Percentiles rank a stretch among this genome's conserved stretches.
These are phyloP conservation scores for Pseudopithomyces chartarum DNA, from an alignment of 2,329 filamentous ascomycete species.

Conservation along the genomic window DNA sequence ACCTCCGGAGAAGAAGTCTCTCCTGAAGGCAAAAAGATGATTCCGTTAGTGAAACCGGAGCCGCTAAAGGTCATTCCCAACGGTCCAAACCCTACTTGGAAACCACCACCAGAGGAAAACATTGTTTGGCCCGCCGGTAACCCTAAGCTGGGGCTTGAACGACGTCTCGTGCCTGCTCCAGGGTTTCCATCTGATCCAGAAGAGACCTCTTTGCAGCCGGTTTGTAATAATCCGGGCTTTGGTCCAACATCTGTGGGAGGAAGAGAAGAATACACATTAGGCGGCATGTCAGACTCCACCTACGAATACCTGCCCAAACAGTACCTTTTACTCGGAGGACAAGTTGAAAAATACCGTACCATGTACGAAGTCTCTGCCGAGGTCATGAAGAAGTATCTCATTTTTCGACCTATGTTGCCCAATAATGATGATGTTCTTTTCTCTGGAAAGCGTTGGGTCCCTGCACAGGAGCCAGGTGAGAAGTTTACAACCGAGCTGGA, in stretches of 20 bases:
- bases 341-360: constrained; percentile 53
- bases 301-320: constrained; percentile 55
- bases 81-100: constrained; percentile 20
- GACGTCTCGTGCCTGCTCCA: constrained; percentile 33
- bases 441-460: constrained; percentile 44
- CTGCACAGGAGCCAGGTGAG: constrained; percentile 23
- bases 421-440: constrained; percentile 52
- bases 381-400: constrained; percentile 51
- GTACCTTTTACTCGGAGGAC: constrained; percentile 53
- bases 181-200: constrained; percentile 12
- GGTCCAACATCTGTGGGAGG: constrained; percentile 52
- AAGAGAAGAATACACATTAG: constrained; percentile 49
- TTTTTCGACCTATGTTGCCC: constrained; percentile 58
- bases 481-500: constrained; percentile 30
- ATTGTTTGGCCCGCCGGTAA: constrained; percentile 21
- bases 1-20: constrained; percentile 27
- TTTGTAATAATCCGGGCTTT: constrained; percentile 59
- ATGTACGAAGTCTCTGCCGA: constrained; percentile 61
- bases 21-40: constrained; percentile 39
- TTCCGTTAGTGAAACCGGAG: constrained; percentile 34
- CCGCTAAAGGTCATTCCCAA: constrained; percentile 32
- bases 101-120: constrained; percentile 10
- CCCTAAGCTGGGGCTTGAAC: constrained; percentile 16
- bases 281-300: constrained; percentile 48
- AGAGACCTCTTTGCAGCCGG: constrained; percentile 22